phyloP scores from a whole-genome alignment of 1,284 basidiomycete genomes.

The Cryptococcus jaspeensis region DNA sequence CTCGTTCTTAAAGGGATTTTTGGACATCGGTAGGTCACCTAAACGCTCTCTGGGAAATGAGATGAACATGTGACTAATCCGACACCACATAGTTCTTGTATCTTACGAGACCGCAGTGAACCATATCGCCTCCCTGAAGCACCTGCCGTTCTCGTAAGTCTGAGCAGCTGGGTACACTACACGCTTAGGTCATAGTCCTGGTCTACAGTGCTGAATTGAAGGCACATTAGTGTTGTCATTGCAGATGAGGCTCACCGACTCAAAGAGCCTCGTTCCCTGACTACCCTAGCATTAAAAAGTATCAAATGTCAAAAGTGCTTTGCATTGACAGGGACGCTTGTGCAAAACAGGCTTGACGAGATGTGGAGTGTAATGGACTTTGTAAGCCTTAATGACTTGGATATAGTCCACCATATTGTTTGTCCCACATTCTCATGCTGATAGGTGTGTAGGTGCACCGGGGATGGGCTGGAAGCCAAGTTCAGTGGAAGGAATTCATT shows the following conservation, averaged over 20 bases:
- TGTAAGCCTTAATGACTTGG: too few relatives aligned
- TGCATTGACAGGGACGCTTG: slow-evolving; percentile 44
- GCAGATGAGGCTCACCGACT: slow-evolving; percentile 50
- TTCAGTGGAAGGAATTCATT: slow-evolving; percentile 46
- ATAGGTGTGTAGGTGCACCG: slow-evolving; percentile 30
- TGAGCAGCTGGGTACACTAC: too few relatives aligned
- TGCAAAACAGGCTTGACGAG: slow-evolving; percentile 55
- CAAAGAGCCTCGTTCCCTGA: slow-evolving; percentile 36
- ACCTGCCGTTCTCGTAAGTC: slow-evolving; percentile 43
- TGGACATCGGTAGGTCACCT: slow-evolving; percentile 38
- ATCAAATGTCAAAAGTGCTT: slow-evolving; percentile 41
- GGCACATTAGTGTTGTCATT: slow-evolving; percentile 26
- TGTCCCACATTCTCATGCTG: not conserved
- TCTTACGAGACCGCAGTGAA: slow-evolving; percentile 34
- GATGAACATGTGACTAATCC: too few relatives aligned
- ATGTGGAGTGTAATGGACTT: slow-evolving; percentile 55
- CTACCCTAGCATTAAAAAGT: slow-evolving; percentile 50
- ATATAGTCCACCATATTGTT: too few relatives aligned
- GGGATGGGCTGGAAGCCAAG: slow-evolving; percentile 45
- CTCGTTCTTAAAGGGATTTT: slow-evolving; percentile 31
- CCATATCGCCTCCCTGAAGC: slow-evolving; percentile 32
- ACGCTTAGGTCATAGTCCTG: too few relatives aligned
- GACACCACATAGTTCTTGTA: slow-evolving; percentile 30
- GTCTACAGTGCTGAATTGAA: not conserved
- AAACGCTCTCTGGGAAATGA: too few relatives aligned